phyloP scores from a whole-genome alignment of 805 yeast species.

The Yamadazyma olivae region DNA sequence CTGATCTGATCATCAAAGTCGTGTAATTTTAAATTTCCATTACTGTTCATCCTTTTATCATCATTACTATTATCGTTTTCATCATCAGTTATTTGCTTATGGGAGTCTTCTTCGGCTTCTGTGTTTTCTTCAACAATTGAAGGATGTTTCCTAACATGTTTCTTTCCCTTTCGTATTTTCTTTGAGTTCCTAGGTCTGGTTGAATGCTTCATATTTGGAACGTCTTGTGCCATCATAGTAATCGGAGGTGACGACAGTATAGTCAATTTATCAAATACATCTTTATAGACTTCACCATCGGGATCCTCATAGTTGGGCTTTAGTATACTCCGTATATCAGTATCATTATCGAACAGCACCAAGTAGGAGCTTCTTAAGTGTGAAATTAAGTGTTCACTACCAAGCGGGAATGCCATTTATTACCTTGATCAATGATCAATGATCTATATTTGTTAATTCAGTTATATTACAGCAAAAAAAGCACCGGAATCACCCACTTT shows the following conservation, averaged over 20 bases:
- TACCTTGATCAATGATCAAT: too few relatives aligned
- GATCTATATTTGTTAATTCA: too few relatives aligned
- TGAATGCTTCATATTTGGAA: background rate
- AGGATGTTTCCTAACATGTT: background rate
- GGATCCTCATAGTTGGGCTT: conserved; percentile 13
- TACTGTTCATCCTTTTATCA: conserved; percentile 16
- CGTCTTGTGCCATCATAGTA: background rate
- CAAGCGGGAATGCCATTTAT: conserved; percentile 37
- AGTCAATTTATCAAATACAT: conserved; percentile 8
- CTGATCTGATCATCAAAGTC: background rate
- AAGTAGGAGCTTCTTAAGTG: conserved; percentile 27
- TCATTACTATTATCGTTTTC: conserved; percentile 8
- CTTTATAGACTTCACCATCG: conserved; percentile 9
- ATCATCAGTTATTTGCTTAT: too few relatives aligned
- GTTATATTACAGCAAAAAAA: too few relatives aligned
- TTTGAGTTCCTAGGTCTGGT: conserved; percentile 1
- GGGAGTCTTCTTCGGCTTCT: conserved; percentile 4
- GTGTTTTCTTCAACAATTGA: background rate
- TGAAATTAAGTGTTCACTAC: conserved; percentile 25
- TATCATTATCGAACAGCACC: conserved; percentile 21
- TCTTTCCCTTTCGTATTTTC: conserved; percentile 3
- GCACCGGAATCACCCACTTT: too few relatives aligned
- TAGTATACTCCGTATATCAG: conserved; percentile 18
- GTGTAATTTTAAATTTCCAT: too few relatives aligned
- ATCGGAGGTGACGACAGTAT: conserved; percentile 31